A percentile compares a stretch with the other conserved stretches of the same genome.
These are phyloP conservation scores for Sinapis alba DNA, from an alignment of 441 rosid genomes.

Conservation along the genomic window DNA sequence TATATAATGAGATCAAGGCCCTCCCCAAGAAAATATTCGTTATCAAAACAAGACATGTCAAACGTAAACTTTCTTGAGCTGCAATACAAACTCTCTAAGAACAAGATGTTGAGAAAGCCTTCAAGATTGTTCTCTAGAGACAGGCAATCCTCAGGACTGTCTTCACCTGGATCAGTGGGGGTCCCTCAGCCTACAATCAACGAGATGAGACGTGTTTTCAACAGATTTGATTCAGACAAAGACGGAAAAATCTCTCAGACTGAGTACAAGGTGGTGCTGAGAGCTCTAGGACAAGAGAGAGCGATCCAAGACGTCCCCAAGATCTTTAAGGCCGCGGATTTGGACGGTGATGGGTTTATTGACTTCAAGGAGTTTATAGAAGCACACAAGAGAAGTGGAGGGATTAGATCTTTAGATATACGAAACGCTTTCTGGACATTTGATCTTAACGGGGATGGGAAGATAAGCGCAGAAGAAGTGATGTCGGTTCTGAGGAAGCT, in stretches of 20 bases:
- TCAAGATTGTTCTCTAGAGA: slow-evolving; percentile 60
- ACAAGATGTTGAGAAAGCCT: slow-evolving; percentile 52
- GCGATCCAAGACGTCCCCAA: slow-evolving; percentile 52
- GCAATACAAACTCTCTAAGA: slow-evolving; percentile 70
- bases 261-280: slow-evolving; percentile 74
- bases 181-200: slow-evolving; percentile 56
- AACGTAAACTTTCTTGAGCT: slow-evolving; percentile 62
- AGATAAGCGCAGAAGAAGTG: slow-evolving; percentile 81
- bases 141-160: slow-evolving; percentile 56
- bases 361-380: slow-evolving; percentile 80
- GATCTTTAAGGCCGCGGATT: slow-evolving; percentile 71
- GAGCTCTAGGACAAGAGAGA: slow-evolving; percentile 63
- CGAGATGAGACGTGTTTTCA: slow-evolving; percentile 71
- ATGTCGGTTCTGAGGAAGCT: slow-evolving; percentile 66
- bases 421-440: slow-evolving; percentile 63
- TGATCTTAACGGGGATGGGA: slow-evolving; percentile 75
- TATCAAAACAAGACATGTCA: slow-evolving; percentile 40
- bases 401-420: slow-evolving; percentile 58
- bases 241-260: slow-evolving; percentile 84
- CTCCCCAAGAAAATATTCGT: background rate
- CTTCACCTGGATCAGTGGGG: slow-evolving; percentile 31
- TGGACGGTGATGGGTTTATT: slow-evolving; percentile 86
- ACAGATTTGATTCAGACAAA: slow-evolving; percentile 67
- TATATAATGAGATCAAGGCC: background rate
- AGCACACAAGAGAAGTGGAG: slow-evolving; percentile 65